A percentile compares a stretch with the other conserved stretches of the same genome.
phyloP scores from a whole-genome alignment of 2,329 filamentous ascomycete species.

The Fusarium sp. region DNA sequence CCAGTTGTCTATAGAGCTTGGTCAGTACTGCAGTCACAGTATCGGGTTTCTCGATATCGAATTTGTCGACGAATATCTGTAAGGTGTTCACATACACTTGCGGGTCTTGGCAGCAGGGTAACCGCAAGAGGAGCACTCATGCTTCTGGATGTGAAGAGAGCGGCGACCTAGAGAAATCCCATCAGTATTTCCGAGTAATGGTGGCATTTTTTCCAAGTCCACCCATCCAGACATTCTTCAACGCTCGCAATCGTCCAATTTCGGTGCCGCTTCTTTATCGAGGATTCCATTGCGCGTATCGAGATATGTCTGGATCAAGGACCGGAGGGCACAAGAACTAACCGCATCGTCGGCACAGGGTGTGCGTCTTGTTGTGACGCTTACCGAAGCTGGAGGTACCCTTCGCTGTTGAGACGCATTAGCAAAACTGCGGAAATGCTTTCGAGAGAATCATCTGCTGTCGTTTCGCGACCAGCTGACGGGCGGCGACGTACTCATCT shows the following conservation, averaged over 20 bases:
- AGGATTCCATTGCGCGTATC: conserved; percentile 24
- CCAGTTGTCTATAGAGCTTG: conserved; percentile 85
- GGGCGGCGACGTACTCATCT: conserved; percentile 65
- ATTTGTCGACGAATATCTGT: conserved; percentile 13
- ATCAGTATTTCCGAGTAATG: conserved; percentile 43
- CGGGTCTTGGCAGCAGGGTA: conserved; percentile 97
- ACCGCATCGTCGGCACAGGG: conserved; percentile 98
- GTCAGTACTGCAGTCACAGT: conserved; percentile 34
- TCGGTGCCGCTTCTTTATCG: conserved; percentile 21
- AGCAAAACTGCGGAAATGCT: conserved; percentile 34
- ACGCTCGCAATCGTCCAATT: conserved; percentile 27
- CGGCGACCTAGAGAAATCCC: conserved; percentile 76
- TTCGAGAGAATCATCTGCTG: conserved; percentile 37
- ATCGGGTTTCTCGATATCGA: conserved; percentile 17
- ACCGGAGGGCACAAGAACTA: conserved; percentile 60
- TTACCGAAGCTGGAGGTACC: conserved; percentile 69
- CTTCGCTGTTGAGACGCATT: conserved; percentile 60
- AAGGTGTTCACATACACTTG: conserved; percentile 83
- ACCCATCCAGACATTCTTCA: conserved; percentile 24
- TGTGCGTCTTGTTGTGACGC: conserved; percentile 98
- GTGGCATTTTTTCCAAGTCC: conserved; percentile 9
- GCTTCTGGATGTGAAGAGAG: conserved; percentile 99
- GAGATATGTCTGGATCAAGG: conserved; percentile 30
- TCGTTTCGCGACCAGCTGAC: conserved; percentile 28
- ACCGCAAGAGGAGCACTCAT: conserved; percentile 94